phyloP scores from a whole-genome alignment of 495 filamentous ascomycete species.

The Daldinia vernicosa region DNA sequence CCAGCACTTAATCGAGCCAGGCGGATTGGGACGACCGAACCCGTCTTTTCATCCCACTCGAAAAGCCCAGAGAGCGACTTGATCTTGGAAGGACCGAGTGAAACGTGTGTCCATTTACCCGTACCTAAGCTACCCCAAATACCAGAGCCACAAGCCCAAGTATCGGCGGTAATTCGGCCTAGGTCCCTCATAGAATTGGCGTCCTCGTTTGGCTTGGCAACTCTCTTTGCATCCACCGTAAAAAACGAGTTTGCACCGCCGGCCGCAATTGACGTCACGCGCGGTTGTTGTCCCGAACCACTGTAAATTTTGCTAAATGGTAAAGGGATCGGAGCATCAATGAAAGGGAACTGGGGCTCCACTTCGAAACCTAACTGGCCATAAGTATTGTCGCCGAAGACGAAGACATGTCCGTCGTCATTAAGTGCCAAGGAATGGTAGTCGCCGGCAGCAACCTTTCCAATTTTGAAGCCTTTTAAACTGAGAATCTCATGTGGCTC shows the following conservation, averaged over 20 bases:
- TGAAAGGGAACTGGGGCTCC: slow-evolving; percentile 64
- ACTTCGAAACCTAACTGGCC: slow-evolving; percentile 86
- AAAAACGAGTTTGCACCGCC: slow-evolving; percentile 89
- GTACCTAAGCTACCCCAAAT: slow-evolving; percentile 85
- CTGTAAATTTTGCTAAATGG: slow-evolving; percentile 75
- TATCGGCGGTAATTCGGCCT: slow-evolving; percentile 71
- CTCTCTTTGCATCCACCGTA: slow-evolving; percentile 76
- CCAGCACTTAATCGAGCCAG: slow-evolving; percentile 76
- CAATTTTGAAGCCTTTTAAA: slow-evolving; percentile 66
- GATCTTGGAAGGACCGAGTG: slow-evolving; percentile 80
- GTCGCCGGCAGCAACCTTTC: slow-evolving; percentile 82
- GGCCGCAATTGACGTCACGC: slow-evolving; percentile 77
- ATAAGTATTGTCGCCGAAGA: slow-evolving; percentile 88
- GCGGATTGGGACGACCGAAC: slow-evolving; percentile 77
- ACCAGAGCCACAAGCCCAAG: slow-evolving; percentile 85
- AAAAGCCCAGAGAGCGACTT: slow-evolving; percentile 81
- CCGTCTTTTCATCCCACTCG: slow-evolving; percentile 81
- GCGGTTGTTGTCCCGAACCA: slow-evolving; percentile 64
- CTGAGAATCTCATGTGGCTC: slow-evolving; percentile 70
- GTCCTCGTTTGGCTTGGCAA: slow-evolving; percentile 58
- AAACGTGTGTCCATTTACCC: slow-evolving; percentile 89
- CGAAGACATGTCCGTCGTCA: slow-evolving; percentile 77
- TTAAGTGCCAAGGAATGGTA: slow-evolving; percentile 84
- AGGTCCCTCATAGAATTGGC: slow-evolving; percentile 37
- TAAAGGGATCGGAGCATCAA: slow-evolving; percentile 74